These are phyloP conservation scores for Venturiaceae sp. DNA, from an alignment of 2,329 filamentous ascomycete species.

Conservation along the genomic window DNA sequence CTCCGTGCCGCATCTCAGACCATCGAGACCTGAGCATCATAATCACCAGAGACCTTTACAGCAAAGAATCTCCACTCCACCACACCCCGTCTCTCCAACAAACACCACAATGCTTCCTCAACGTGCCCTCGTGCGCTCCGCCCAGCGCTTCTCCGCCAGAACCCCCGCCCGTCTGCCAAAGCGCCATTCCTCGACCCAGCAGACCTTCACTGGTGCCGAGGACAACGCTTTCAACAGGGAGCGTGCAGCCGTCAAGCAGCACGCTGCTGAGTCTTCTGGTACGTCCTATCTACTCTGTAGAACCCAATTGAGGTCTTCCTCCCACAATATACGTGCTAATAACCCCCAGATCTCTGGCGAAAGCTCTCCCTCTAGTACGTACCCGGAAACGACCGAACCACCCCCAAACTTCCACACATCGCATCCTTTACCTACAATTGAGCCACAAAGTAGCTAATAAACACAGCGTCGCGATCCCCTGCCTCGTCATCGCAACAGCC, in stretches of 20 bases:
- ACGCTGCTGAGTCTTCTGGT: slow-evolving; percentile 80
- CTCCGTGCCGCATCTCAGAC: too few species aligned
- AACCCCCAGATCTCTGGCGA: slow-evolving; percentile 75
- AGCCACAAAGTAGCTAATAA: not conserved
- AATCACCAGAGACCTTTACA: too few species aligned
- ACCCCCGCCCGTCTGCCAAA: slow-evolving; percentile 47
- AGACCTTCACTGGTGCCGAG: slow-evolving; percentile 48
- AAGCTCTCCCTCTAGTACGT: slow-evolving; percentile 95
- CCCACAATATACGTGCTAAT: not conserved
- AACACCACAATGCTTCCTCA: slow-evolving; percentile 52
- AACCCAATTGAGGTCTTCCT: not conserved
- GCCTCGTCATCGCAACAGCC: slow-evolving; percentile 57
- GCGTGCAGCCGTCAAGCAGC: slow-evolving; percentile 80
- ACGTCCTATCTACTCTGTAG: slow-evolving; percentile 21
- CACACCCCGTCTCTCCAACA: not conserved
- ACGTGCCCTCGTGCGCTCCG: slow-evolving; percentile 47
- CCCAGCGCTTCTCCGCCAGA: not conserved
- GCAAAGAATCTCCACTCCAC: not conserved
- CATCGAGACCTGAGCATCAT: not conserved
- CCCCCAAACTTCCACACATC: slow-evolving; percentile 3
- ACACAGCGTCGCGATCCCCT: slow-evolving; percentile 63
- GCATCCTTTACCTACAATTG: not conserved
- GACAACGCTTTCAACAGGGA: slow-evolving; percentile 94
- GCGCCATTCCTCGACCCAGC: slow-evolving; percentile 59
- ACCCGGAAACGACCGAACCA: slow-evolving; percentile 7